Evolutionary conservation across 2,329 filamentous ascomycete species (phyloP).

Genomic region (Escovopsis sp.): DNA sequence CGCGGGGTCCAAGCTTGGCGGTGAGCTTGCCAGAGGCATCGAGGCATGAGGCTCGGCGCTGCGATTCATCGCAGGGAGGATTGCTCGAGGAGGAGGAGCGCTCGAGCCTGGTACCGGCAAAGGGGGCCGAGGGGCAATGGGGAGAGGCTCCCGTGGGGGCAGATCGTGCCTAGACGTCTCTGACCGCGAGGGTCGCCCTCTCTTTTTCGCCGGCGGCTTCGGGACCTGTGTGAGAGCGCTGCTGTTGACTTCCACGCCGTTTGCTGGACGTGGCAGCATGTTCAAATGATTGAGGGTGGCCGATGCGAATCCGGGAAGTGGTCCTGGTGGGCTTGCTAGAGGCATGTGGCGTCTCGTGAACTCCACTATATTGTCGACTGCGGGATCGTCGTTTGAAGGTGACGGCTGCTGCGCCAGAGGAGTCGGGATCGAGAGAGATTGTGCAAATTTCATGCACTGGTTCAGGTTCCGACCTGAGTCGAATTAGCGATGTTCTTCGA

Average conservation of each 20-base stretch:
- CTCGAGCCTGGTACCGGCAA: conserved; percentile 4
- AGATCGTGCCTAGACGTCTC: conserved; percentile 23
- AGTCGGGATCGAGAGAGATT: conserved; percentile 21
- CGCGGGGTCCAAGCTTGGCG: not conserved
- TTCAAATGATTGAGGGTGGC: conserved; percentile 1
- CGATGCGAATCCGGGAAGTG: conserved; percentile 1
- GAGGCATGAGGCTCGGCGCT: not conserved
- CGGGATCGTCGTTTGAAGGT: conserved; percentile 4
- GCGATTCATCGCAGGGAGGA: conserved; percentile 6
- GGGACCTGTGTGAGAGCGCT: conserved; percentile 4
- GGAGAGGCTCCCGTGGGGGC: conserved; percentile 18
- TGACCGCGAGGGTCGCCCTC: conserved; percentile 30
- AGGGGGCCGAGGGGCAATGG: conserved; percentile 17
- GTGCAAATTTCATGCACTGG: conserved; percentile 28
- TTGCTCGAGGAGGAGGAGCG: conserved; percentile 1
- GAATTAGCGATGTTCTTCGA: not conserved
- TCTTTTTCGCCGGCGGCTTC: conserved; percentile 15
- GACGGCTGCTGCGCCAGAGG: conserved; percentile 4
- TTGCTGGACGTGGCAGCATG: conserved; percentile 13
- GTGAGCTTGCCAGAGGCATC: not conserved
- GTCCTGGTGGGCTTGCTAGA: conserved; percentile 1
- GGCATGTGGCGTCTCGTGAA: conserved; percentile 1
- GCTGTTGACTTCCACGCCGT: conserved; percentile 5
- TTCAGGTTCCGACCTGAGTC: conserved; percentile 30
- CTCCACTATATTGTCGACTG: conserved; percentile 1